These are phyloP conservation scores for Russula virescens DNA, from an alignment of 768 basidiomycete species.

Conservation along the genomic window DNA sequence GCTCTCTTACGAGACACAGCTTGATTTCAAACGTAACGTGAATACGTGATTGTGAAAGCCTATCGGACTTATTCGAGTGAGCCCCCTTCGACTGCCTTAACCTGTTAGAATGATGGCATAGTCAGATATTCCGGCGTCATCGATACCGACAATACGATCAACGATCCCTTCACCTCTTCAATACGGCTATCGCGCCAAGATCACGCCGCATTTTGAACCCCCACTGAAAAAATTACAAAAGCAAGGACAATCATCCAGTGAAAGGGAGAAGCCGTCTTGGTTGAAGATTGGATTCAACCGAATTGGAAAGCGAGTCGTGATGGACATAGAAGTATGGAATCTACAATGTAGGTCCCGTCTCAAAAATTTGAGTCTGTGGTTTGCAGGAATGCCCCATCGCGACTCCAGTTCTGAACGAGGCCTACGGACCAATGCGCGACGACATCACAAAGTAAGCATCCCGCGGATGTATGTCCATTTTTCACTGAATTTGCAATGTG, in stretches of 20 bases:
- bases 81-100: background rate
- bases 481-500: too few species aligned
- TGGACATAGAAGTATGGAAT: too few species aligned
- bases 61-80: too few species aligned
- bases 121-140: constrained; percentile 47
- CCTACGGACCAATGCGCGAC: constrained; percentile 53
- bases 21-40: too few species aligned
- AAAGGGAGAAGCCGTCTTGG: constrained; percentile 49
- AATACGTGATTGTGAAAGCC: too few species aligned
- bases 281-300: constrained; percentile 86
- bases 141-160: constrained; percentile 58
- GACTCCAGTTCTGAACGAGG: constrained; percentile 69
- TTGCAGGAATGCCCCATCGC: constrained; percentile 87
- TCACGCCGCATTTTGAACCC: too few species aligned
- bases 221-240: constrained; percentile 46
- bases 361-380: background rate
- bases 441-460: constrained; percentile 58
- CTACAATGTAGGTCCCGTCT: too few species aligned
- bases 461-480: too few species aligned
- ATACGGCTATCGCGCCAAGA: constrained; percentile 92
- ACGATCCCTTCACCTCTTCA: constrained; percentile 83
- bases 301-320: too few species aligned
- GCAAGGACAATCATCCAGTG: constrained; percentile 20
- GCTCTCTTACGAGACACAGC: too few species aligned
- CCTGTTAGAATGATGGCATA: background rate